These are phyloP conservation scores for Pseudocercospora musae DNA, from an alignment of 2,329 filamentous ascomycete species.

Conservation along the genomic window DNA sequence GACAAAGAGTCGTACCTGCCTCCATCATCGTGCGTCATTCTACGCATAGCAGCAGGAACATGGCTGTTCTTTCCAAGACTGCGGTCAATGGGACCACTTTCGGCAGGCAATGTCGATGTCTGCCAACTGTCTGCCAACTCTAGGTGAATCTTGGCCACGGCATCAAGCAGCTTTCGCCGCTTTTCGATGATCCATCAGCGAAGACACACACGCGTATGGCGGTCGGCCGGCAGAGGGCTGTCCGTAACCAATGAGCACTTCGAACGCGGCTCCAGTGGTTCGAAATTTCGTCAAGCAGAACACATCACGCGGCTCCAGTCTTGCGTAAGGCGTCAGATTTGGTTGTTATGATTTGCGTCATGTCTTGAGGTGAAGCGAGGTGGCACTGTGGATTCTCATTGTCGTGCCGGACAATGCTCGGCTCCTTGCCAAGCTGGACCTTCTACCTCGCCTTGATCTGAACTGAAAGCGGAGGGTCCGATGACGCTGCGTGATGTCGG, in stretches of 20 bases:
- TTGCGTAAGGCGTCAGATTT: background rate
- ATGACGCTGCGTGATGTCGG: background rate
- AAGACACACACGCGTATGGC: background rate
- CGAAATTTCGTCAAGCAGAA: background rate
- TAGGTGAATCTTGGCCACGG: background rate
- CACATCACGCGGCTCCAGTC: background rate
- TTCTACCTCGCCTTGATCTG: background rate
- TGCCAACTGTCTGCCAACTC: constrained; percentile 1
- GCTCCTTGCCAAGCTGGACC: background rate
- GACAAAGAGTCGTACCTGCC: background rate
- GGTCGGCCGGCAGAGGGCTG: background rate
- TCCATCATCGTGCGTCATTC: constrained; percentile 1
- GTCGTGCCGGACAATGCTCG: background rate
- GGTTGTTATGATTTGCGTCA: background rate
- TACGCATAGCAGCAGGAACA: background rate
- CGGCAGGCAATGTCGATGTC: background rate
- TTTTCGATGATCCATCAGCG: background rate
- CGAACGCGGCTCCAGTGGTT: background rate
- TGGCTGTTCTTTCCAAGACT: background rate
- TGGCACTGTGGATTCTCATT: background rate
- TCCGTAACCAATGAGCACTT: background rate
- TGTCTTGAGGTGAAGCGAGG: background rate
- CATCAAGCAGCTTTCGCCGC: background rate
- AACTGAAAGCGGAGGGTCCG: background rate
- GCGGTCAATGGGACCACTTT: background rate